Base-by-base conservation (phyloP, 306 rosid genomes). In the Hylodesmum podocarpum region DNA sequence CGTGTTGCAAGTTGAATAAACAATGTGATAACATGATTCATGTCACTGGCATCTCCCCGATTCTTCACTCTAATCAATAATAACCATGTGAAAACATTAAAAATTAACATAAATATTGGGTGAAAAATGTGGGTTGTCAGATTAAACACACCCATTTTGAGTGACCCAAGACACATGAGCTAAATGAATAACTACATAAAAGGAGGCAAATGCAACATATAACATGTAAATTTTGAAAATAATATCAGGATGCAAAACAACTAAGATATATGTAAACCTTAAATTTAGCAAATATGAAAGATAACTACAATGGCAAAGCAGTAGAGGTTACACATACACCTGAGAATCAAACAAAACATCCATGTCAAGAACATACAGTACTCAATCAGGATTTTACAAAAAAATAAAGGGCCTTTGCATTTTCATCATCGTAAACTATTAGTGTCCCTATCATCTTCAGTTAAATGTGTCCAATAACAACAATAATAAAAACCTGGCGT, bases 1-100 rank as follows among this genome's bases (percentile, higher is more conserved):
- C 75, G 84, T 2, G 94, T 74, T 66, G 88, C 98, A 73, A 96
- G 97, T 82, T 88, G 90, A 80, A 88, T 88, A 83, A 96, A 92
- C 58, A 87, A 78, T 0, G 96, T 86, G 72, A 91, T 80, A 37
- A 86, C 79, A 83, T 71, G 88, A 81, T 93, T 93, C 90, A 89
- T 88, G 61, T 88, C 88, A 73, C 91, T 84, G 73, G 81, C 84
- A 84, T 91, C 99, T 81, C 94, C 88, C 64, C 93, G 85, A 78
- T 84, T 91, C 85, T 93, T 96, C 34, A 88, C 88, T 83, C 99
- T 96, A 68, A 75, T 53, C 69, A 78, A 70, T 47, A 78, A 55
- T 47, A 78, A 55, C 62, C 29, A 81, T 14, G 78, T 8, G 47
- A 28, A 58, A 13, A 62, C 53, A 77, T 15, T 69, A 39, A 51